A percentile compares a stretch with the other conserved stretches of the same genome.
Conservation (phyloP, 202 grass and related monocot genomes). For the Bolboschoenoplectus hybrid region DNA sequence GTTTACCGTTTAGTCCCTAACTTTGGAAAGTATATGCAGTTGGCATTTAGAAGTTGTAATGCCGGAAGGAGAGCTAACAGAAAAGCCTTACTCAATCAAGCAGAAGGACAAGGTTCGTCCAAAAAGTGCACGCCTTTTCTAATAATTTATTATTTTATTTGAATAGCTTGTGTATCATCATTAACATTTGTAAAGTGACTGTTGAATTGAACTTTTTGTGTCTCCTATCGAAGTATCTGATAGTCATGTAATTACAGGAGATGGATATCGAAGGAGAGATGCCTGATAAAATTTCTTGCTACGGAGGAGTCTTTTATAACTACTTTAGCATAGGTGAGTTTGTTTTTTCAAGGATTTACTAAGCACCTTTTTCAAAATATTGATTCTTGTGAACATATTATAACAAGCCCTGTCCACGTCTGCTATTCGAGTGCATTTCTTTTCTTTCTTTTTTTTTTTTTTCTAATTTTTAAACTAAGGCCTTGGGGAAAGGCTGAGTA, state of each 20-base stretch:
- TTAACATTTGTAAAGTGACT: background rate
- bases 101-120: constrained; percentile 42
- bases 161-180: background rate
- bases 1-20: background rate
- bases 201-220: constrained; percentile 9
- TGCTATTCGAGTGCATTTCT: background rate
- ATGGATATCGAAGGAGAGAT: constrained; percentile 53
- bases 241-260: constrained; percentile 57
- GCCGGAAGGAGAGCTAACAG: constrained; percentile 70
- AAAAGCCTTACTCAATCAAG: constrained; percentile 78
- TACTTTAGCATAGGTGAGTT: constrained; percentile 96
- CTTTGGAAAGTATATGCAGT: constrained; percentile 52
- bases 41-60: constrained; percentile 74
- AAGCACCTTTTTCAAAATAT: background rate
- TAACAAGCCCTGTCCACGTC: background rate
- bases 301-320: constrained; percentile 94
- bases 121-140: background rate
- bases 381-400: background rate
- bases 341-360: background rate
- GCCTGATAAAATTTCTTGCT: constrained; percentile 82
- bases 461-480: background rate
- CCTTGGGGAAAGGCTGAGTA: background rate
- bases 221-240: constrained; percentile 35
- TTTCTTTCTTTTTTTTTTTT: background rate
- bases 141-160: background rate